Evolutionary conservation across 352 stramenopile genomes (phyloP).

Genomic region (Phytophthora tentaculata): DNA sequence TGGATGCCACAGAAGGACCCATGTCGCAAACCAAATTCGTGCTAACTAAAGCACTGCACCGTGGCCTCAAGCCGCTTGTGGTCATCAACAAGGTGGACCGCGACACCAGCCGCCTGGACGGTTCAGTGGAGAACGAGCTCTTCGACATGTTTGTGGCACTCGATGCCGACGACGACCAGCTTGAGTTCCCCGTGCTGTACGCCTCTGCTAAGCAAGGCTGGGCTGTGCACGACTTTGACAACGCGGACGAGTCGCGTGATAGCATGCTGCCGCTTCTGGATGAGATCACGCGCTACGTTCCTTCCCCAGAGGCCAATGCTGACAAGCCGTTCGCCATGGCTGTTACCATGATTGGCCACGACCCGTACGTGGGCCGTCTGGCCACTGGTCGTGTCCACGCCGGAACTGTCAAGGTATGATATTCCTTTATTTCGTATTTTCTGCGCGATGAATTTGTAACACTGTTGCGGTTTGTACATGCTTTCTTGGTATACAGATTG

Average conservation of each 20-base stretch:
- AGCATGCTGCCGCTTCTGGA: slow-evolving; percentile 97
- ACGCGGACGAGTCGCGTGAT: slow-evolving; percentile 57
- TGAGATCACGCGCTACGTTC: slow-evolving; percentile 95
- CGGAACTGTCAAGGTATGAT: slow-evolving; percentile 81
- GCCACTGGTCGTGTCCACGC: slow-evolving; percentile 96
- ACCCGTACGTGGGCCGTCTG: slow-evolving; percentile 98
- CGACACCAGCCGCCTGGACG: slow-evolving; percentile 88
- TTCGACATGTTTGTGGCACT: slow-evolving; percentile 98
- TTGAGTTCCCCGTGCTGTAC: slow-evolving; percentile 98
- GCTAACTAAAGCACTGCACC: slow-evolving; percentile 94
- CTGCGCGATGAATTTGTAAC: too few species aligned
- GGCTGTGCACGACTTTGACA: slow-evolving; percentile 91
- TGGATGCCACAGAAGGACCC: slow-evolving; percentile 96
- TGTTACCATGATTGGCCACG: slow-evolving; percentile 96
- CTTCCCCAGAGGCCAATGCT: slow-evolving; percentile 84
- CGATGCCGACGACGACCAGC: slow-evolving; percentile 93
- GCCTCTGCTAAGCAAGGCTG: slow-evolving; percentile 96
- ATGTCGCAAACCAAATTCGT: slow-evolving; percentile 99
- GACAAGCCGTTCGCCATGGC: slow-evolving; percentile 94
- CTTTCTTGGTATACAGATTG: slow-evolving; percentile 45
- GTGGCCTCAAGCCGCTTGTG: slow-evolving; percentile 94
- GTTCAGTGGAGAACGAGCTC: slow-evolving; percentile 96
- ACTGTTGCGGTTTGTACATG: neutral
- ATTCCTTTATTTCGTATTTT: too few species aligned
- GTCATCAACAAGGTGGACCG: slow-evolving; percentile 99